Percentiles rank a stretch among this genome's conserved stretches.
Evolutionary conservation across 108 stramenopile genomes (phyloP).

Genomic region (Nitzschia palea): DNA sequence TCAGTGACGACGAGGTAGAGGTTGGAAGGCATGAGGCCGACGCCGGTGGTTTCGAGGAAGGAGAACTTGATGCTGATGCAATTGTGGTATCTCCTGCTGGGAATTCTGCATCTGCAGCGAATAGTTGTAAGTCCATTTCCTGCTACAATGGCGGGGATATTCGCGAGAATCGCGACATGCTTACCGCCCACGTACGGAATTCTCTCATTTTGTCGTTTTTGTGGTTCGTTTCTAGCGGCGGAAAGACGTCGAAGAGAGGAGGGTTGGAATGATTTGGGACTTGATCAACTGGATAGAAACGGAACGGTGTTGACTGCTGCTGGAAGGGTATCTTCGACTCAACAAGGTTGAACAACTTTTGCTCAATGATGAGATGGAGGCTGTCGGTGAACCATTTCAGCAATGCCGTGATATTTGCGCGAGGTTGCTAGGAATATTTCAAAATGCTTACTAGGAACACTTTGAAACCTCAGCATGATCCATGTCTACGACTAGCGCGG

Average conservation of each 20-base stretch:
- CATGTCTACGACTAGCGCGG: too few relatives aligned
- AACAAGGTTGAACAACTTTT: slow-evolving; percentile 7
- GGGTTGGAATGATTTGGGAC: slow-evolving; percentile 83
- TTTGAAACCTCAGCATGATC: too few relatives aligned
- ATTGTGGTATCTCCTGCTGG: slow-evolving; percentile 72
- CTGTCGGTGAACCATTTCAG: too few relatives aligned
- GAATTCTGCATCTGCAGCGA: slow-evolving; percentile 67
- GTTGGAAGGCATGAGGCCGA: slow-evolving; percentile 52
- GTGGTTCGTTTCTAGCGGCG: slow-evolving; percentile 28
- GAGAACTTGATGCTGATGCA: slow-evolving; percentile 78
- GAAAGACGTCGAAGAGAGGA: slow-evolving; percentile 75
- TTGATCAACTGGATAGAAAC: slow-evolving; percentile 68
- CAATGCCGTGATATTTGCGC: too few relatives aligned
- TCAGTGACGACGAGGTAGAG: slow-evolving; percentile 83
- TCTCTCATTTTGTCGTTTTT: slow-evolving; percentile 3
- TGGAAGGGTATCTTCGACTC: background rate
- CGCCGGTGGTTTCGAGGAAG: slow-evolving; percentile 68
- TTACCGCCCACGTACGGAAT: background rate
- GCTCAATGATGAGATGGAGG: too few relatives aligned
- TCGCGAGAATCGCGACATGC: too few relatives aligned
- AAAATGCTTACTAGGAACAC: too few relatives aligned
- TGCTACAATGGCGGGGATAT: too few relatives aligned
- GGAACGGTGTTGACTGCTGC: background rate
- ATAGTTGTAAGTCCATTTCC: slow-evolving; percentile 27
- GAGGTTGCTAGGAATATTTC: too few relatives aligned